phyloP scores from a whole-genome alignment of 108 stramenopile genomes.

The Skeletonema grethae region DNA sequence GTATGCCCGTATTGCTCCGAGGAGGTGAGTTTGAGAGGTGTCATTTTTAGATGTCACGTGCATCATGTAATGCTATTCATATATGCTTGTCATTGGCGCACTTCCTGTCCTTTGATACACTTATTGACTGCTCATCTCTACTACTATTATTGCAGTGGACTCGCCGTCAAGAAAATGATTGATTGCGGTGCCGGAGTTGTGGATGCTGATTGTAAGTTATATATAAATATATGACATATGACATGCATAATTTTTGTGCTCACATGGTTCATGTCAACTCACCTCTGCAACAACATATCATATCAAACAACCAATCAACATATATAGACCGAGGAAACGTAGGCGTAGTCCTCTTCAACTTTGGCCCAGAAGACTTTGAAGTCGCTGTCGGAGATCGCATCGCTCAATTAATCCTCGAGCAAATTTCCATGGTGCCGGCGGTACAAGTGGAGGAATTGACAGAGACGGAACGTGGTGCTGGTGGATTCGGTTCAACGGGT shows the following conservation, averaged over 20 bases:
- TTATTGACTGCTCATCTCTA: too few relatives aligned
- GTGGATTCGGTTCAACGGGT: conserved; percentile 93
- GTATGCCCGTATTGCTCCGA: conserved; percentile 94
- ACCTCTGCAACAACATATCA: too few relatives aligned
- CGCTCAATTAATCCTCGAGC: conserved; percentile 97
- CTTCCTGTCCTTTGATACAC: too few relatives aligned
- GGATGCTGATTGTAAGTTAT: conserved; percentile 81
- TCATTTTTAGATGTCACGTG: background rate
- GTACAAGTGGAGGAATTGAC: conserved; percentile 84
- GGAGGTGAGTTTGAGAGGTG: conserved; percentile 36
- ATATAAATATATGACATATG: too few relatives aligned
- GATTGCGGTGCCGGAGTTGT: conserved; percentile 98
- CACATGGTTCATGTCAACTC: too few relatives aligned
- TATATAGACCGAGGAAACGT: conserved; percentile 87
- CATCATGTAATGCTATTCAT: too few relatives aligned
- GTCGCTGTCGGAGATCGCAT: conserved; percentile 94
- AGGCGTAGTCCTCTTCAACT: conserved; percentile 98
- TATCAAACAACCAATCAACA: background rate
- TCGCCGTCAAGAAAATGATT: conserved; percentile 95
- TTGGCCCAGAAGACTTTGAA: conserved; percentile 83
- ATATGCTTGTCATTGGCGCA: too few relatives aligned
- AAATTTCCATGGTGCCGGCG: conserved; percentile 84
- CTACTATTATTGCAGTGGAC: conserved; percentile 49
- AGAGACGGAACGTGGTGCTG: conserved; percentile 83
- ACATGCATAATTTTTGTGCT: too few relatives aligned